Percentiles rank a stretch among this genome's conserved stretches.
Evolutionary conservation across 129 eudicot genomes (phyloP).

Genomic region (Smallanthus sonchifolius): DNA sequence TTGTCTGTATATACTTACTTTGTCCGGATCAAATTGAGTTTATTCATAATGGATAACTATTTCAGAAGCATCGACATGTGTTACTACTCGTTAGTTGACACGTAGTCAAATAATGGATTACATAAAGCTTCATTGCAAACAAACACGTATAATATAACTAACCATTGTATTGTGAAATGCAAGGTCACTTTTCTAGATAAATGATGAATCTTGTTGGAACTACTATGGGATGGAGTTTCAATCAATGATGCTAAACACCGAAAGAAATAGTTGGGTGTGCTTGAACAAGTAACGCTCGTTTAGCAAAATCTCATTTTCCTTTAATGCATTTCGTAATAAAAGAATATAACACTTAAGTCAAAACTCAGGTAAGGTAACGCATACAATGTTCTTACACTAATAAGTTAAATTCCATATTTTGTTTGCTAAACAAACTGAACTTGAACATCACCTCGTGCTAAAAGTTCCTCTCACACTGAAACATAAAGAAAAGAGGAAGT

Average conservation of each 20-base stretch:
- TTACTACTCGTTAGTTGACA: background rate
- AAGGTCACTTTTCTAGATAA: background rate
- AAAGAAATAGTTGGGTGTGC: background rate
- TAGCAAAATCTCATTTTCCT: background rate
- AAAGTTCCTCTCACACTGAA: background rate
- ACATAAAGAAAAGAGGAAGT: background rate
- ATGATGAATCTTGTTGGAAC: constrained; percentile 4
- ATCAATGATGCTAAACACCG: background rate
- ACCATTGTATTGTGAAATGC: too few relatives aligned
- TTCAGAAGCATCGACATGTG: background rate
- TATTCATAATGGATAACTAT: background rate
- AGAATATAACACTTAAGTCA: background rate
- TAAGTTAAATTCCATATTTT: background rate
- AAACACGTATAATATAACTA: background rate
- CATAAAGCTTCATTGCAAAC: background rate
- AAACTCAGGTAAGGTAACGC: background rate
- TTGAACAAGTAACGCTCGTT: constrained; percentile 1
- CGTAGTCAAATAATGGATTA: background rate
- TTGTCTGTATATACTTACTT: background rate
- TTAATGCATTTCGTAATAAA: background rate
- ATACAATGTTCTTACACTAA: background rate
- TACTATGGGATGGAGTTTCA: background rate
- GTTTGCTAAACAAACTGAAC: background rate
- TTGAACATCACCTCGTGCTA: constrained; percentile 1
- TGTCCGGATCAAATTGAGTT: too few relatives aligned